These are phyloP conservation scores for Blastocystis hominis DNA, from an alignment of 352 stramenopile species.

Conservation along the genomic window DNA sequence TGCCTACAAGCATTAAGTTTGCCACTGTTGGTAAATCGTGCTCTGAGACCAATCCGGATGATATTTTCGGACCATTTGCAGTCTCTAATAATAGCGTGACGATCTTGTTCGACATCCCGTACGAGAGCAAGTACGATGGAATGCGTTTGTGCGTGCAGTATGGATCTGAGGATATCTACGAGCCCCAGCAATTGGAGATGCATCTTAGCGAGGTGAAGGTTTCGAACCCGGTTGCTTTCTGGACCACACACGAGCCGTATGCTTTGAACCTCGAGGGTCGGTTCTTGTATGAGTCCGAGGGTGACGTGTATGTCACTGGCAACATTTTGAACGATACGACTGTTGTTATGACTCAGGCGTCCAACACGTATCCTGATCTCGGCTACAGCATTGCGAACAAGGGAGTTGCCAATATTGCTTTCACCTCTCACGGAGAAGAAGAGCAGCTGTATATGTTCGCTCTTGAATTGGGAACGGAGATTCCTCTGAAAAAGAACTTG, in stretches of 20 bases:
- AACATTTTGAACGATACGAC: neutral
- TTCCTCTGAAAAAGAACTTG: neutral
- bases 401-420: neutral
- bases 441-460: conserved; percentile 2
- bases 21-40: neutral
- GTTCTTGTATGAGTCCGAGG: neutral
- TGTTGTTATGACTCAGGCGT: neutral
- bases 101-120: neutral
- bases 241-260: conserved; percentile 43
- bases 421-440: neutral
- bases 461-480: neutral
- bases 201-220: neutral
- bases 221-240: neutral
- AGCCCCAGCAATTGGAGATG: conserved; percentile 33
- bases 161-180: neutral
- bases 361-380: too few relatives aligned
- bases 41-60: neutral
- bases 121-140: neutral
- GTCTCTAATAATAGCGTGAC: neutral
- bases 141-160: conserved; percentile 54
- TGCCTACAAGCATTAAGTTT: neutral
- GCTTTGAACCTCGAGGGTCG: neutral
- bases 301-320: neutral
- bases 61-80: neutral
- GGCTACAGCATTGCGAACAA: neutral